These are phyloP conservation scores for Petrea volubilis DNA, from an alignment of 257 asterid genomes.

Conservation along the genomic window DNA sequence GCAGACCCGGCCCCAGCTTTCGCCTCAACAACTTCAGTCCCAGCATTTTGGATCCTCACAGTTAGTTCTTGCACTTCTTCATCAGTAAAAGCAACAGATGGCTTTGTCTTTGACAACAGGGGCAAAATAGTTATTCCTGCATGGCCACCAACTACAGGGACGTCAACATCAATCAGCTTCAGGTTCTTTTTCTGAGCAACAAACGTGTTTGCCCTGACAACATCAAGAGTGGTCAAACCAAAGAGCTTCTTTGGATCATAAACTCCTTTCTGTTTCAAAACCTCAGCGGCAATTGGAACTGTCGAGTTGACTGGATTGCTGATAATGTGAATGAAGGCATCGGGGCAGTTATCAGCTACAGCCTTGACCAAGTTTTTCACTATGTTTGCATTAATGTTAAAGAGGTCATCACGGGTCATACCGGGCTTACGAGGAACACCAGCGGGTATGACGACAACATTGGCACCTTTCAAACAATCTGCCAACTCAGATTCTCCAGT, in stretches of 20 bases:
- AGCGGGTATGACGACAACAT: constrained; percentile 84
- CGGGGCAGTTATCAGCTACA: constrained; percentile 83
- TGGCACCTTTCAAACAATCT: constrained; percentile 57
- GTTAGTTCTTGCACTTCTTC: constrained; percentile 71
- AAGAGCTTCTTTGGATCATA: constrained; percentile 80
- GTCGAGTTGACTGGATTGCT: constrained; percentile 93
- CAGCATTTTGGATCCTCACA: constrained; percentile 82
- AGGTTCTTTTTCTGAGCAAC: constrained; percentile 76
- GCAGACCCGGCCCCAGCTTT: constrained; percentile 96
- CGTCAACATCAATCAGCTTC: constrained; percentile 79
- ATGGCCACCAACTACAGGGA: constrained; percentile 84
- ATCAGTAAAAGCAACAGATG: constrained; percentile 55
- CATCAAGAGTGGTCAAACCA: constrained; percentile 85
- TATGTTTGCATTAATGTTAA: constrained; percentile 76
- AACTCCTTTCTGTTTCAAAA: constrained; percentile 72
- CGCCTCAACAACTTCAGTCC: constrained; percentile 93
- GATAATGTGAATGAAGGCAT: constrained; percentile 80
- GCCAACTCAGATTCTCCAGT: constrained; percentile 73
- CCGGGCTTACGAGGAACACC: constrained; percentile 94
- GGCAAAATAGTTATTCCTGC: constrained; percentile 87
- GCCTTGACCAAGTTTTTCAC: constrained; percentile 73
- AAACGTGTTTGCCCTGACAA: constrained; percentile 80
- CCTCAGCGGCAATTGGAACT: constrained; percentile 85
- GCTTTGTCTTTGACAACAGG: constrained; percentile 70
- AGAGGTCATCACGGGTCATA: constrained; percentile 88